Evolutionary conservation across 2,329 filamentous ascomycete species (phyloP).

Genomic region (Pyrenochaeta sp.): DNA sequence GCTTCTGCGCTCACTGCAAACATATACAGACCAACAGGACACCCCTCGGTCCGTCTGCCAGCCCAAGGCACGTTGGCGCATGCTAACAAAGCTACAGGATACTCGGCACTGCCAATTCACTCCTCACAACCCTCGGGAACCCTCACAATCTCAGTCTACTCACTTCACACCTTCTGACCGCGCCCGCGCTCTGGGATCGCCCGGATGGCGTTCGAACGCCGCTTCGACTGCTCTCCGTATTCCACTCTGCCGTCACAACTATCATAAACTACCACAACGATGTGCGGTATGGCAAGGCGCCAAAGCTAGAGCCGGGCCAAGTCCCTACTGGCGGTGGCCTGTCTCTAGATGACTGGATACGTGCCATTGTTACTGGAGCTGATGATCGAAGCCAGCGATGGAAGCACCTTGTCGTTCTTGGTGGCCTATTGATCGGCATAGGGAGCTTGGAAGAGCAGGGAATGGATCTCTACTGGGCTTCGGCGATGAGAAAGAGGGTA

Average conservation of each 20-base stretch:
- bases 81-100: constrained; percentile 48
- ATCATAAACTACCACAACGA: constrained; percentile 59
- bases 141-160: constrained; percentile 78
- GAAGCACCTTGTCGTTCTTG: constrained; percentile 84
- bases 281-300: constrained; percentile 38
- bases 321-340: constrained; percentile 55
- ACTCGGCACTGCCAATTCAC: constrained; percentile 71
- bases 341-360: constrained; percentile 65
- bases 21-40: constrained; percentile 66
- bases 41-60: constrained; percentile 61
- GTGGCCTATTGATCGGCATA: constrained; percentile 80
- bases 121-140: constrained; percentile 75
- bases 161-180: constrained; percentile 74
- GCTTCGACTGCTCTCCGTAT: constrained; percentile 74
- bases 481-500: constrained; percentile 70
- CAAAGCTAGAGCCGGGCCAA: constrained; percentile 39
- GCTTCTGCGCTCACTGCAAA: constrained; percentile 70
- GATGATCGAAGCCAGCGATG: constrained; percentile 73
- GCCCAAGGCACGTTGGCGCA: constrained; percentile 19
- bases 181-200: constrained; percentile 74
- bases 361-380: constrained; percentile 66
- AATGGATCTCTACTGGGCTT: constrained; percentile 68
- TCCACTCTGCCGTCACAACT: constrained; percentile 71
- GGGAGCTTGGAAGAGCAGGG: constrained; percentile 55
- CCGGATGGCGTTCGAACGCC: constrained; percentile 69